phyloP scores from a whole-genome alignment of 1,284 basidiomycete genomes.

The Singerocomus inundabilis region DNA sequence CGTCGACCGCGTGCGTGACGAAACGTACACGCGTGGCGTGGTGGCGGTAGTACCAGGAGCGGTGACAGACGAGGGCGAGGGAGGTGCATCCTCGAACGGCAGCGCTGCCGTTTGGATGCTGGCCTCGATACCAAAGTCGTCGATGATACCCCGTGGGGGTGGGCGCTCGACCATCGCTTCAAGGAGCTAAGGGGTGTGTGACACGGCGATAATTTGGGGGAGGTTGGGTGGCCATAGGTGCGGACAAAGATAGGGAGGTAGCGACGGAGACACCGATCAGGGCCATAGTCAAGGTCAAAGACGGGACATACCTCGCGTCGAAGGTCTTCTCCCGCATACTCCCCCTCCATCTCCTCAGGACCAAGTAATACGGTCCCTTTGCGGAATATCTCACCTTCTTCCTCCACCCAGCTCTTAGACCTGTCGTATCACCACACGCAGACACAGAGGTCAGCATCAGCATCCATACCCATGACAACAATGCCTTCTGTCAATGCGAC shows the following conservation, averaged over 20 bases:
- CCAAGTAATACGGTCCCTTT: slow-evolving; percentile 80
- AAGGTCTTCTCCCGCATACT: slow-evolving; percentile 81
- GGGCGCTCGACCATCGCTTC: slow-evolving; percentile 55
- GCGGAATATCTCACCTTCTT: slow-evolving; percentile 90
- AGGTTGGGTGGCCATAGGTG: slow-evolving; percentile 30
- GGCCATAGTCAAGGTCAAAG: neutral
- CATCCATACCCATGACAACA: neutral
- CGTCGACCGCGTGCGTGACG: slow-evolving; percentile 44
- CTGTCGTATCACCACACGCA: slow-evolving; percentile 43
- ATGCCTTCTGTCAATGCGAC: neutral
- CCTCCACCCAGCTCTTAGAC: slow-evolving; percentile 77
- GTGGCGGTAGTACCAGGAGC: slow-evolving; percentile 24
- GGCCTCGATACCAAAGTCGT: slow-evolving; percentile 52
- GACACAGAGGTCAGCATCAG: neutral
- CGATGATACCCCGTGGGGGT: slow-evolving; percentile 48
- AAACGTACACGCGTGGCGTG: slow-evolving; percentile 54
- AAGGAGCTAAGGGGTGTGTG: slow-evolving; percentile 50
- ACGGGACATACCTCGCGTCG: slow-evolving; percentile 69
- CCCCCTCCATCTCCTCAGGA: slow-evolving; percentile 82
- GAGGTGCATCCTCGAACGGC: slow-evolving; percentile 14
- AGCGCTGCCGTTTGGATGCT: slow-evolving; percentile 18
- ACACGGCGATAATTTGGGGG: slow-evolving; percentile 50
- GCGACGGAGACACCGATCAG: neutral
- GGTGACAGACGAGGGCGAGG: slow-evolving; percentile 20
- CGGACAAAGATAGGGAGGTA: neutral